These are phyloP conservation scores for Alopecurus myosuroides DNA, from an alignment of 176 grass and related monocot genomes.

Conservation along the genomic window DNA sequence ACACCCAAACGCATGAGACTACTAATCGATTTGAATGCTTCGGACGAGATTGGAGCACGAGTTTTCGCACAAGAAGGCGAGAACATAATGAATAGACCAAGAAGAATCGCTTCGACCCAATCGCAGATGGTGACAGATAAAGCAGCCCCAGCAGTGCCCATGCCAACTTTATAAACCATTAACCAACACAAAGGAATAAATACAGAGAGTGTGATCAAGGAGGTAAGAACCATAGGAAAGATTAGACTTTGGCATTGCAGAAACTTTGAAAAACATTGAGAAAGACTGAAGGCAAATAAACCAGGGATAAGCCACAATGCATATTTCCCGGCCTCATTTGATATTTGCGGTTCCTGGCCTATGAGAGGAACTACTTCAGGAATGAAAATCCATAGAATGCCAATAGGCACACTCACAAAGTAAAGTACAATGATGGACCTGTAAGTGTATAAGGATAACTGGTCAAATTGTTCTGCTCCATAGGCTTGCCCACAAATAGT, in stretches of 20 bases:
- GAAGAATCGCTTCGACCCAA: constrained; percentile 42
- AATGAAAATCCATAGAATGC: constrained; percentile 47
- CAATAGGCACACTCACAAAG: constrained; percentile 34
- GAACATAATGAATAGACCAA: constrained; percentile 41
- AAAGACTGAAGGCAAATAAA: constrained; percentile 49
- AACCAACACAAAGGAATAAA: constrained; percentile 67
- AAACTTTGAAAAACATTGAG: constrained; percentile 63
- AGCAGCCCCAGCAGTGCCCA: constrained; percentile 61
- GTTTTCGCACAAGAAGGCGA: constrained; percentile 47
- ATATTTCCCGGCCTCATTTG: constrained; percentile 48
- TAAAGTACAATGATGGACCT: constrained; percentile 54
- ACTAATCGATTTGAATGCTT: constrained; percentile 37
- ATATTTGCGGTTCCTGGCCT: constrained; percentile 52
- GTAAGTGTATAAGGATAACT: constrained; percentile 51
- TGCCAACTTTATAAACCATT: constrained; percentile 59
- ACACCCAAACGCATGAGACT: constrained; percentile 44
- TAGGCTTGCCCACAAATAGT: constrained; percentile 66
- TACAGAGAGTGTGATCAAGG: constrained; percentile 31
- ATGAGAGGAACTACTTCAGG: constrained; percentile 35
- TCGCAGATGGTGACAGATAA: constrained; percentile 50
- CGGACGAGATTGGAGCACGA: constrained; percentile 39
- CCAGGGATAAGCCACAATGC: constrained; percentile 63
- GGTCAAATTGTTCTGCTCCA: constrained; percentile 52
- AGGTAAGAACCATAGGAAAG: constrained; percentile 58
- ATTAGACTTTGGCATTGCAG: constrained; percentile 62